Conservation (phyloP, 306 rosid genomes). For the peach (Prunus persica) region Prunus_persica_NCBIv2 NC_034013.1:4522001-4522500, state of each 20-base stretch:
- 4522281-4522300: conserved; percentile 84
- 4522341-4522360: conserved; percentile 9
- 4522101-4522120: background rate
- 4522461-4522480: conserved; percentile 51
- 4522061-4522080: conserved; percentile 11
- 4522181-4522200: conserved; percentile 61
- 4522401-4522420: conserved; percentile 72
- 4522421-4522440: conserved; percentile 74
- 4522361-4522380: conserved; percentile 15
- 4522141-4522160: background rate
- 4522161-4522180: conserved; percentile 4
- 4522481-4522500: conserved; percentile 15
- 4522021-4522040: conserved; percentile 73
- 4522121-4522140: background rate
- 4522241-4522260: conserved; percentile 71
- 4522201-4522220: conserved; percentile 87
- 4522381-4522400: conserved; percentile 90
- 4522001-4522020: conserved; percentile 75
- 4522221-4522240: conserved; percentile 87
- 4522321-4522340: conserved; percentile 30
- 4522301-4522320: conserved; percentile 55
- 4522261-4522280: conserved; percentile 80
- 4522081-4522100: background rate
- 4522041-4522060: conserved; percentile 20
- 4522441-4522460: conserved; percentile 86